Percentiles rank a stretch among this genome's conserved stretches.
Evolutionary conservation across 495 filamentous ascomycete species (phyloP).

Genomic region (Hypoxylon intermedium): DNA sequence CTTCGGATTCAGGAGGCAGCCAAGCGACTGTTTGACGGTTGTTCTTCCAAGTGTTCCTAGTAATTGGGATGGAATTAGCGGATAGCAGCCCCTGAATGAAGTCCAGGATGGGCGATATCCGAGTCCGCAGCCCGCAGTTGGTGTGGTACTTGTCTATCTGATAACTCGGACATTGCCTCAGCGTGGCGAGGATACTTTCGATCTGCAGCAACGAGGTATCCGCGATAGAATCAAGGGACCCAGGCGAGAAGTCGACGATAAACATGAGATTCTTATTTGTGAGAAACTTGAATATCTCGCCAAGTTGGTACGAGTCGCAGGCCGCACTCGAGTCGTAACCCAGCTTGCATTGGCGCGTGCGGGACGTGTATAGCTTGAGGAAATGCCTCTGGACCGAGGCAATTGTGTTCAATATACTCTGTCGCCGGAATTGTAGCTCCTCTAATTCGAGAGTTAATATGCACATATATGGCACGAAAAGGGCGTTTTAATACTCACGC

Average conservation of each 20-base stretch:
- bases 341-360: slow-evolving; percentile 71
- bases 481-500: slow-evolving; percentile 53
- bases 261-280: slow-evolving; percentile 58
- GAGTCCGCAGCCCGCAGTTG: slow-evolving; percentile 76
- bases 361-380: slow-evolving; percentile 68
- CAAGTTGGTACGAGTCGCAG: slow-evolving; percentile 87
- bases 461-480: not conserved
- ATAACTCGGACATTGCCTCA: slow-evolving; percentile 69
- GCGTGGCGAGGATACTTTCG: slow-evolving; percentile 42
- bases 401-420: slow-evolving; percentile 75
- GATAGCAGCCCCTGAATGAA: slow-evolving; percentile 63
- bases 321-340: slow-evolving; percentile 76
- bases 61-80: slow-evolving; percentile 53
- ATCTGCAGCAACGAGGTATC: slow-evolving; percentile 47
- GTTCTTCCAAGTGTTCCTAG: slow-evolving; percentile 53
- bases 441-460: slow-evolving; percentile 53
- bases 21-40: slow-evolving; percentile 45
- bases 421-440: slow-evolving; percentile 74
- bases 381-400: slow-evolving; percentile 79
- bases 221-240: slow-evolving; percentile 40
- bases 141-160: slow-evolving; percentile 79
- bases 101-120: slow-evolving; percentile 72
- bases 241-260: slow-evolving; percentile 54
- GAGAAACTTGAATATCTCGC: slow-evolving; percentile 85
- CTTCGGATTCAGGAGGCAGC: slow-evolving; percentile 28